Evolutionary conservation across 2,329 filamentous ascomycete genomes (phyloP).

Genomic region (Colletotrichum acutatum): DNA sequence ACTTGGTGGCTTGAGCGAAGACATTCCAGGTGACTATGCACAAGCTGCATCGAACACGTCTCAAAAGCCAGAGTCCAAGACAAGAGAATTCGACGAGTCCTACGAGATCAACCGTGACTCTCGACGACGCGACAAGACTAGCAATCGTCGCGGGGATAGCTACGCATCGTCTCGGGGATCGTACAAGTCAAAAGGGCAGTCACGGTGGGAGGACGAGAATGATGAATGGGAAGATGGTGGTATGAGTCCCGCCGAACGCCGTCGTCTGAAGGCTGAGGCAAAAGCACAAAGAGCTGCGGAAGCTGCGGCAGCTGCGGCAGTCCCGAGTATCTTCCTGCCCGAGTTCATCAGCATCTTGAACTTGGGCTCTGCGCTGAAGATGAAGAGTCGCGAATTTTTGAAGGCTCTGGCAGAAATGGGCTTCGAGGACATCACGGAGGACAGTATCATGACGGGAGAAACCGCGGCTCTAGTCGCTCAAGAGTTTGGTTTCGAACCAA

Average conservation of each 20-base stretch:
- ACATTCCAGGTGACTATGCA: not conserved
- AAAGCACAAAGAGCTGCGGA: constrained; percentile 53
- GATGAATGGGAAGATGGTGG: constrained; percentile 54
- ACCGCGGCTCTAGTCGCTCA: constrained; percentile 89
- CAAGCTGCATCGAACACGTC: not conserved
- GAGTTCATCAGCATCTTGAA: constrained; percentile 93
- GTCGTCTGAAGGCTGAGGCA: constrained; percentile 55
- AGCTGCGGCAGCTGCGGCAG: constrained; percentile 54
- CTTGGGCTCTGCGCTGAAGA: constrained; percentile 78
- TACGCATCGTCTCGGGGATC: not conserved
- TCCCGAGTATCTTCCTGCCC: constrained; percentile 74
- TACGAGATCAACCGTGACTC: constrained; percentile 34
- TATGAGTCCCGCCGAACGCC: constrained; percentile 50
- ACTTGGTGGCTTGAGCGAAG: not conserved
- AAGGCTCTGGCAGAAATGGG: constrained; percentile 83
- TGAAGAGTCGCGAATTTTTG: constrained; percentile 78
- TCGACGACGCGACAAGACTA: constrained; percentile 24
- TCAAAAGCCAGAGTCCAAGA: not conserved
- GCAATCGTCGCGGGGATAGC: constrained; percentile 15
- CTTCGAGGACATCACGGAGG: constrained; percentile 84
- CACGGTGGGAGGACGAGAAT: constrained; percentile 39
- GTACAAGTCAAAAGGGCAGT: constrained; percentile 20
- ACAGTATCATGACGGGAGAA: constrained; percentile 90
- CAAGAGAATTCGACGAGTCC: constrained; percentile 28
- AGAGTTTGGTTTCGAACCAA: constrained; percentile 92